Conservation (phyloP, 1,284 basidiomycete genomes). For the Marasmius fiardii region DNA sequence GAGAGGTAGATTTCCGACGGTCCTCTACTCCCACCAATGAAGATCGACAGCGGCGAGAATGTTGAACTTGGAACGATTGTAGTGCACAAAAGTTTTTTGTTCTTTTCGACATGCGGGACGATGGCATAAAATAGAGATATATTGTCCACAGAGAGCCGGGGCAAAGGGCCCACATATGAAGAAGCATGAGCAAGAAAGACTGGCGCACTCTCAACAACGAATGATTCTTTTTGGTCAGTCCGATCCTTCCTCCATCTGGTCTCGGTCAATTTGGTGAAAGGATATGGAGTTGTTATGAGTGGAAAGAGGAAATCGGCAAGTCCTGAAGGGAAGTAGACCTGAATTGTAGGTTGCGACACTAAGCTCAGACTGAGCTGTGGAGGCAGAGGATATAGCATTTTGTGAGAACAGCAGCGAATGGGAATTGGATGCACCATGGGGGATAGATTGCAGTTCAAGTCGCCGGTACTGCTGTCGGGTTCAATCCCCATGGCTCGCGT, state of each 20-base stretch:
- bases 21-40: not conserved
- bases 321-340: too few relatives aligned
- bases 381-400: too few relatives aligned
- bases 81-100: not conserved
- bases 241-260: not conserved
- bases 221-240: not conserved
- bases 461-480: not conserved
- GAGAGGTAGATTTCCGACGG: not conserved
- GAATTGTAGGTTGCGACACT: too few relatives aligned
- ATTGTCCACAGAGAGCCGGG: not conserved
- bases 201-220: not conserved
- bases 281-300: not conserved
- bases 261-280: not conserved
- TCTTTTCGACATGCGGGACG: not conserved
- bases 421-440: not conserved
- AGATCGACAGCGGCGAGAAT: not conserved
- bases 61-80: not conserved
- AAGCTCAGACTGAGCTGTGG: too few relatives aligned
- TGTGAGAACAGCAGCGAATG: too few relatives aligned
- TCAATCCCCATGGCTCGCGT: conserved; percentile 2
- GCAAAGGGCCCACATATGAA: not conserved
- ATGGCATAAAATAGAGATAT: not conserved
- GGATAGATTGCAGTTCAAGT: not conserved
- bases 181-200: not conserved
- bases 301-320: not conserved